Evolutionary conservation across 495 filamentous ascomycete genomes (phyloP), one percentile per base, ranked within the genome.

Genomic region (Lasiosphaeria miniovina): DNA sequence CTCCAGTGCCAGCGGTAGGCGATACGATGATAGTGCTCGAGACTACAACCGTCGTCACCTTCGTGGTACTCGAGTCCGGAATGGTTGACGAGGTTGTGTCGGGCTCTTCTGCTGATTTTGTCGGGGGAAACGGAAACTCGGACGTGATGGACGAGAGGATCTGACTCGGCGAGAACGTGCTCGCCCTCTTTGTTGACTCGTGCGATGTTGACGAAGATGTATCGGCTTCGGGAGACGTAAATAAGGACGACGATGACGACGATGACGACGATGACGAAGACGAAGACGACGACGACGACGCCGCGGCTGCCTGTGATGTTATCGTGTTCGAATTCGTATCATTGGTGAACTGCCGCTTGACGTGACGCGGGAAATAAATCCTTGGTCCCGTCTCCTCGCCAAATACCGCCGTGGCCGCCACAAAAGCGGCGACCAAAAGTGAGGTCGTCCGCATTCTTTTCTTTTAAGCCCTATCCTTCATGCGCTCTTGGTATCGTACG

Each of bases 301-400:
- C 3, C 43, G 12, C 43, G 43, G 12, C 24, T 24, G 24, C 24
- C 24, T 24, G 7, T 46, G 43, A 14, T 46, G 76, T 75, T 49
- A 78, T 75, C 11, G 78, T 24, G 24, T 24, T 24, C 24, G 24
- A 24, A 24, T 24, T 24, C 24, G 24, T 82, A 49, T 68, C 65
- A 60, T 84, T 82, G 66, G 71, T 73, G 56, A 79, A 72, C 49
- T 80, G 75, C 38, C 86, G 80, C 72, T 84, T 87, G 59, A 87
- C 74, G 48, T 86, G 77, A 46, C 76, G 74, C 9, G 84, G 84
- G 60, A 85, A 84, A 71, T 87, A 87, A 62, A 79, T 79, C 64
- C 73, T 80, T 6, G 83, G 83, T 45, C 80, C 73, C 33, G 74
- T 67, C 36, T 79, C 76, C 49, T 64, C 40, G 36, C 65, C 73